Conservation (phyloP, 1,139 yeast species). For the Kazachstania sp. region DNA sequence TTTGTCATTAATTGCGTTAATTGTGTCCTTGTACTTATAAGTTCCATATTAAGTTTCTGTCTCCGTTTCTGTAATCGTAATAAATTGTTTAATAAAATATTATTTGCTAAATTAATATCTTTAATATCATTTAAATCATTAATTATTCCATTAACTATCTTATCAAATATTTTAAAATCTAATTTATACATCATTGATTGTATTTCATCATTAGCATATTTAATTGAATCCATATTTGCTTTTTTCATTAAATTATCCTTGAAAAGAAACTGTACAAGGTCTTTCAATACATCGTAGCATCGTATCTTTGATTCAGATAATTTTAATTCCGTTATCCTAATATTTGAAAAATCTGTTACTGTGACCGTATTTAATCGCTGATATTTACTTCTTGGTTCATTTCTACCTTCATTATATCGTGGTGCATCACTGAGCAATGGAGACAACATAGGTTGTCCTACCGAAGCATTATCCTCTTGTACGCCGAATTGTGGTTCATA, state of each 20-base stretch:
- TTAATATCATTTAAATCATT: slow-evolving; percentile 24
- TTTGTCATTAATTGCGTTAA: slow-evolving; percentile 11
- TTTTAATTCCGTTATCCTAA: slow-evolving; percentile 10
- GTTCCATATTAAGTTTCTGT: slow-evolving; percentile 14
- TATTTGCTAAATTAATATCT: slow-evolving; percentile 28
- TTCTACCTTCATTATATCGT: not conserved
- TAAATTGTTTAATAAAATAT: slow-evolving; percentile 4
- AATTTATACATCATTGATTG: slow-evolving; percentile 19
- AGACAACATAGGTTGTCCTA: no score
- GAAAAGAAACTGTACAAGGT: slow-evolving; percentile 13
- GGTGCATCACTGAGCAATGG: no score
- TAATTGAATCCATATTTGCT: slow-evolving; percentile 13
- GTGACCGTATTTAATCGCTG: not conserved
- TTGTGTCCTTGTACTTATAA: slow-evolving; percentile 15
- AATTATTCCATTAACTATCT: slow-evolving; percentile 12
- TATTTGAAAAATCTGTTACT: not conserved
- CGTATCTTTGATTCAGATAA: slow-evolving; percentile 18
- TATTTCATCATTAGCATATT: slow-evolving; percentile 7
- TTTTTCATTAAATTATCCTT: slow-evolving; percentile 15
- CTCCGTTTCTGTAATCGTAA: slow-evolving; percentile 5
- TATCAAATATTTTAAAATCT: slow-evolving; percentile 22
- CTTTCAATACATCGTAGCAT: slow-evolving; percentile 17
- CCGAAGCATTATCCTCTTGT: no score
- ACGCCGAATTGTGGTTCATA: no score
- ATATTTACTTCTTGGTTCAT: not conserved